Evolutionary conservation across 1,139 yeast species (phyloP).

Genomic region (Geotrichum candidum): DNA sequence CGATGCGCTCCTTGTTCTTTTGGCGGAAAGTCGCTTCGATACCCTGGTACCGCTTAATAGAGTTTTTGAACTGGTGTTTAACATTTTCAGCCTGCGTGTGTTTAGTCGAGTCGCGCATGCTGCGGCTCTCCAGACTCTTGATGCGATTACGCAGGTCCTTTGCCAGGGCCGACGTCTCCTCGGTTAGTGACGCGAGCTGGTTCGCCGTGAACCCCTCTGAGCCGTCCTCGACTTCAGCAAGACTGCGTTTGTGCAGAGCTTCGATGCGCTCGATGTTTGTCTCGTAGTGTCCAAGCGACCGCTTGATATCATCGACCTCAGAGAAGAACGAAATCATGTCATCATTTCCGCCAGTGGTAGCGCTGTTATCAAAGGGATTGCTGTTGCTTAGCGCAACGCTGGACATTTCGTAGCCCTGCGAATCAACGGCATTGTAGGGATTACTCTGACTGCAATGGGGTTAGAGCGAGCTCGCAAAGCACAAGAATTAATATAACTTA

Average conservation of each 20-base stretch:
- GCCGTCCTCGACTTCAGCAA: slow-evolving; percentile 74
- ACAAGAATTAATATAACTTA: neutral
- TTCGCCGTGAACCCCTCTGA: slow-evolving; percentile 66
- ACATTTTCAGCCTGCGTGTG: slow-evolving; percentile 86
- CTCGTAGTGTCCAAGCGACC: slow-evolving; percentile 73
- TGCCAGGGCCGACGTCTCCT: slow-evolving; percentile 76
- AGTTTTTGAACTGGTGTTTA: slow-evolving; percentile 75
- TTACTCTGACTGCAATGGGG: neutral
- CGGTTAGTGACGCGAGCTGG: slow-evolving; percentile 69
- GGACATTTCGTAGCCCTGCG: slow-evolving; percentile 10
- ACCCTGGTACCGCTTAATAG: slow-evolving; percentile 80
- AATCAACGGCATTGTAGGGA: slow-evolving; percentile 3
- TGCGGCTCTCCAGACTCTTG: slow-evolving; percentile 67
- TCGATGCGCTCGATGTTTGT: slow-evolving; percentile 71
- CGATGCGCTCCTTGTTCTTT: slow-evolving; percentile 80
- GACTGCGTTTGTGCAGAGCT: slow-evolving; percentile 69
- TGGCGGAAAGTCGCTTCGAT: slow-evolving; percentile 83
- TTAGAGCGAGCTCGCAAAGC: neutral
- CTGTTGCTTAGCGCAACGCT: neutral
- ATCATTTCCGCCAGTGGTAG: neutral
- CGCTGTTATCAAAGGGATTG: slow-evolving; percentile 1
- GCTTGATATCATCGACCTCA: slow-evolving; percentile 75
- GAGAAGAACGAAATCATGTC: slow-evolving; percentile 77
- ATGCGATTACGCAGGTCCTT: slow-evolving; percentile 67
- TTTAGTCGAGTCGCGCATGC: slow-evolving; percentile 66